Evolutionary conservation across 2,329 filamentous ascomycete genomes (phyloP).

Genomic region (Ophiognomonia clavigignenti-juglandacearum): DNA sequence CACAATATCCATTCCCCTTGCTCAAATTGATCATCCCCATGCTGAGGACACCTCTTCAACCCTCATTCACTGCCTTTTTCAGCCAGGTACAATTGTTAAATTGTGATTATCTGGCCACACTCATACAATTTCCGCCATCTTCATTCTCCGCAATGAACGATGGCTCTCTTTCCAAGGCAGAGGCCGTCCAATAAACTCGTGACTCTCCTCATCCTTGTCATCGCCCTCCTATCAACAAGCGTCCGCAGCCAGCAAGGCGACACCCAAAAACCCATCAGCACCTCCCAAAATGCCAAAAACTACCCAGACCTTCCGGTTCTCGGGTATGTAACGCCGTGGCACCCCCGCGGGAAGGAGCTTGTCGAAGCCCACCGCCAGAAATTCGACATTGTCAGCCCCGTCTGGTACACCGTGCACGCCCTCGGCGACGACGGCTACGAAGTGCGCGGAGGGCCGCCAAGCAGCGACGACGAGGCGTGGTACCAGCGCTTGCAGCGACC

Average conservation of each 20-base stretch:
- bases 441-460: too few relatives aligned
- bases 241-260: slow-evolving; percentile 1
- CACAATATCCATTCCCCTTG: too few relatives aligned
- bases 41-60: too few relatives aligned
- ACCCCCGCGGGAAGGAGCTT: slow-evolving; percentile 18
- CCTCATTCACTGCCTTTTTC: too few relatives aligned
- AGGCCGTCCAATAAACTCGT: not conserved
- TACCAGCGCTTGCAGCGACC: slow-evolving; percentile 11
- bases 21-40: too few relatives aligned
- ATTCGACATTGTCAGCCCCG: slow-evolving; percentile 20
- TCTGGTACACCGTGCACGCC: slow-evolving; percentile 20
- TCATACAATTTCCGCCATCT: too few relatives aligned
- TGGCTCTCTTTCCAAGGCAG: not conserved
- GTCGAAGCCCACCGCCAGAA: slow-evolving; percentile 18
- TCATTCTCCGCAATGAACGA: not conserved
- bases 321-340: slow-evolving; percentile 21
- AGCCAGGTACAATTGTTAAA: too few relatives aligned
- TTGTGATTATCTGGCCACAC: too few relatives aligned
- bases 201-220: not conserved
- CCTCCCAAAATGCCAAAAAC: not conserved
- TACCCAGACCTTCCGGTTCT: slow-evolving; percentile 15
- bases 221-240: not conserved
- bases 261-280: slow-evolving; percentile 8
- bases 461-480: slow-evolving; percentile 17
- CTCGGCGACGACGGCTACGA: slow-evolving; percentile 14